phyloP scores from a whole-genome alignment of 1,284 basidiomycete genomes.

The Ganoderma boninense region DNA sequence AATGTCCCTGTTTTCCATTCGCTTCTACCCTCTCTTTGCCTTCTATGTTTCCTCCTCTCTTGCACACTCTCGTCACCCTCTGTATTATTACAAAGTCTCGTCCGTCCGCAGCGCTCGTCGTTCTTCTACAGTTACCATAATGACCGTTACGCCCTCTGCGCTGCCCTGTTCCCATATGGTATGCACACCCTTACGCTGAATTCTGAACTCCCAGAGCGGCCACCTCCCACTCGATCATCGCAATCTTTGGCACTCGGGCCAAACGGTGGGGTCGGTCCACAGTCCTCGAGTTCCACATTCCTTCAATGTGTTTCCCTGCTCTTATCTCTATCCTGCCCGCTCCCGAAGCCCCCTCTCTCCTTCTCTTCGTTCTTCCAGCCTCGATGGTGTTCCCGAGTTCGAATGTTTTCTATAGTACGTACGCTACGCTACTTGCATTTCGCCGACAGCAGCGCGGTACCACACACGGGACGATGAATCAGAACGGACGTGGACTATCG shows the following conservation, averaged over 20 bases:
- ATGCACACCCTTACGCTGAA: slow-evolving; percentile 14
- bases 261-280: slow-evolving; percentile 6
- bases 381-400: slow-evolving; percentile 21
- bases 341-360: slow-evolving; percentile 10
- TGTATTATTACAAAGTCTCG: slow-evolving; percentile 35
- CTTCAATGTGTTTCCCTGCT: slow-evolving; percentile 18
- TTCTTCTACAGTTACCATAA: slow-evolving; percentile 29
- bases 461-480: slow-evolving; percentile 62
- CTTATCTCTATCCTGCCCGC: slow-evolving; percentile 9
- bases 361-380: slow-evolving; percentile 29
- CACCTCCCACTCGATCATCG: slow-evolving; percentile 8
- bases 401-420: slow-evolving; percentile 20
- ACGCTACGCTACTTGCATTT: slow-evolving; percentile 27
- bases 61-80: slow-evolving; percentile 8
- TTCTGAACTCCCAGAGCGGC: slow-evolving; percentile 22
- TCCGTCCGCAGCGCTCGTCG: slow-evolving; percentile 24
- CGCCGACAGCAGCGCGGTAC: slow-evolving; percentile 19
- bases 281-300: slow-evolving; percentile 3
- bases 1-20: slow-evolving; percentile 33
- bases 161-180: slow-evolving; percentile 20
- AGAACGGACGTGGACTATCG: slow-evolving; percentile 70
- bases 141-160: slow-evolving; percentile 15
- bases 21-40: slow-evolving; percentile 15
- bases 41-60: slow-evolving; percentile 5
- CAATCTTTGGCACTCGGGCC: background rate